Evolutionary conservation across 2,329 filamentous ascomycete species (phyloP).

Genomic region (Leptoxyphium fumago): DNA sequence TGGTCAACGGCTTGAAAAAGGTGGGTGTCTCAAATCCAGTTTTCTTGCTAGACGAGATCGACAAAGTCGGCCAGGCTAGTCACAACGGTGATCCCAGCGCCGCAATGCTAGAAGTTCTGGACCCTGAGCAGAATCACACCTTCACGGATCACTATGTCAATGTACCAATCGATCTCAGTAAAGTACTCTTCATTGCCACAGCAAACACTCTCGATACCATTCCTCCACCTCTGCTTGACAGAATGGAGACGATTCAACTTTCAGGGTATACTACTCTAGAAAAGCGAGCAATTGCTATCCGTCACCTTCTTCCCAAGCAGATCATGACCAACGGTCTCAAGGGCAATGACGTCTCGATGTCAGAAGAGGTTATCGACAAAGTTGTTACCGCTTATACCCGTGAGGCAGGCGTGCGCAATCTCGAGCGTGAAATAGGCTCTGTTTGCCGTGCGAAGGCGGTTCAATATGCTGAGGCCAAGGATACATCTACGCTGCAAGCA

Average conservation of each 20-base stretch:
- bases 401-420: slow-evolving; percentile 86
- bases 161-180: slow-evolving; percentile 88
- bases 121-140: slow-evolving; percentile 89
- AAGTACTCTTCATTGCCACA: slow-evolving; percentile 93
- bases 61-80: slow-evolving; percentile 84
- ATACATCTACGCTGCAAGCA: slow-evolving; percentile 44
- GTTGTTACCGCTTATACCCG: slow-evolving; percentile 95
- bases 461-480: slow-evolving; percentile 80
- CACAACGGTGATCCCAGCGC: slow-evolving; percentile 92
- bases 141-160: slow-evolving; percentile 96
- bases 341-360: slow-evolving; percentile 59
- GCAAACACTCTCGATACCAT: slow-evolving; percentile 93
- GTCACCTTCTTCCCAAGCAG: slow-evolving; percentile 93
- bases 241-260: slow-evolving; percentile 91
- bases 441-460: slow-evolving; percentile 93
- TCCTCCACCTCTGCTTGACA: slow-evolving; percentile 79
- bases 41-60: slow-evolving; percentile 90
- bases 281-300: slow-evolving; percentile 85
- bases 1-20: slow-evolving; percentile 88
- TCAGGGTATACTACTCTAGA: slow-evolving; percentile 94
- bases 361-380: slow-evolving; percentile 76
- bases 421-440: slow-evolving; percentile 88
- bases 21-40: slow-evolving; percentile 92
- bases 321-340: slow-evolving; percentile 76
- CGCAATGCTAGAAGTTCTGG: slow-evolving; percentile 93